Evolutionary conservation across 2,329 filamentous ascomycete genomes (phyloP), one percentile per base, ranked within the genome.

Genomic region (Ophiostoma ulmi): DNA sequence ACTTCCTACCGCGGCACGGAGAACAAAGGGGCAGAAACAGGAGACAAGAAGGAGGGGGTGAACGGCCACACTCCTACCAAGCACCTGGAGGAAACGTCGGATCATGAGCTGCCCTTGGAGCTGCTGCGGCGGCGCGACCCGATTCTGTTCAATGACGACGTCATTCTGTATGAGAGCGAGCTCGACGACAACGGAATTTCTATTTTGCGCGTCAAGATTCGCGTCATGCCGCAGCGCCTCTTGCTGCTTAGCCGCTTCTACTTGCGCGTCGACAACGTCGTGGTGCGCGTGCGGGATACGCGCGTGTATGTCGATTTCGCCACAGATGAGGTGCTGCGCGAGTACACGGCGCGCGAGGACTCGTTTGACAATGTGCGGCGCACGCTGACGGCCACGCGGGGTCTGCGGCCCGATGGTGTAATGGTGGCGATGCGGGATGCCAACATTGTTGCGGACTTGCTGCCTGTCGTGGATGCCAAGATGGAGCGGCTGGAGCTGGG

Each of bases 141-240:
- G 0, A 99, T 99, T 74, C 82, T 97, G 5, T 97, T 98, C 84
- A 97, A 96, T 78, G 94, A 98, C 81, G 93, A 98, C 76, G 93
- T 99, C 55, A 89, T 97, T 76, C 85, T 99, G 67, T 99, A 97
- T 79, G 95, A 99, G 82, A 96, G 96, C 81, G 95, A 99, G 83
- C 87, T 99, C 66, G 95, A 97, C 72, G 95, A 99, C 80, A 99
- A 99, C 78, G 95, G 95, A 73, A 95, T 98, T 75, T 92, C 93
- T 39, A 86, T 97, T 78, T 84, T 96, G 72, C 96, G 90, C 73
- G 93, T 91, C 80, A 99, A 99, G 83, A 83, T 98, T 68, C 86
- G 95, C 72, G 94, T 98, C 71, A 97, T 98, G 90, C 92, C 94
- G 70, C 88, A 90, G 76, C 86, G 95, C 70, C 88, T 99, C 81